A percentile compares a stretch with the other conserved stretches of the same genome.
Evolutionary conservation across 495 filamentous ascomycete genomes (phyloP).

Genomic region (Penicilliopsis zonata): DNA sequence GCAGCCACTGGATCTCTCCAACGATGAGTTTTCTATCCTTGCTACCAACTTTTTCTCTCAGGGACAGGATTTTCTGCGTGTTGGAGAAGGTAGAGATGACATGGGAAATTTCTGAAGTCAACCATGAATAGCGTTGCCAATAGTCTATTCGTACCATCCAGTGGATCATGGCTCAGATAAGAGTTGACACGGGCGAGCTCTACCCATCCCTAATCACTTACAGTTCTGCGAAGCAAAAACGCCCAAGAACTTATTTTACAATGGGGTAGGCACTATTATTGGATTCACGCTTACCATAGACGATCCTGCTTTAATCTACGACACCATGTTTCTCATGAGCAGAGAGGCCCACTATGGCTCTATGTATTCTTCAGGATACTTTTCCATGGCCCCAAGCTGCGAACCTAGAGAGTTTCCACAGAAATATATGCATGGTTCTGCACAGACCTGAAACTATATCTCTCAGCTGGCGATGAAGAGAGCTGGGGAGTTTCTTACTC

Average conservation of each 20-base stretch:
- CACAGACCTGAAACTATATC: conserved; percentile 19
- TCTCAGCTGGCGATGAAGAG: conserved; percentile 5
- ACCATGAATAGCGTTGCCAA: no score
- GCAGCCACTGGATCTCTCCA: conserved; percentile 18
- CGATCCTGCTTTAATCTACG: conserved; percentile 45
- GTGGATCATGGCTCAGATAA: no score
- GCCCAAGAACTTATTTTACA: conserved; percentile 80
- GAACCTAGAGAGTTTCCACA: conserved; percentile 91
- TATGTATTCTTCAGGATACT: conserved; percentile 93
- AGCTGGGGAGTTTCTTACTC: conserved; percentile 1
- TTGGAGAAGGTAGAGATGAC: conserved; percentile 24
- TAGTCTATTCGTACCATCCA: no score
- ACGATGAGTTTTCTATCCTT: conserved; percentile 36
- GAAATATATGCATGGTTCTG: conserved; percentile 59
- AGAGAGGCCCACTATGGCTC: conserved; percentile 75
- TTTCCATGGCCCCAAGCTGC: conserved; percentile 95
- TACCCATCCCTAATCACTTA: no score
- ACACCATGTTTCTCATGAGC: conserved; percentile 64
- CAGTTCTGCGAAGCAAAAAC: no score
- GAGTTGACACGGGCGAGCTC: no score
- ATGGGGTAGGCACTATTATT: conserved; percentile 81
- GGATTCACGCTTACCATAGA: conserved; percentile 86
- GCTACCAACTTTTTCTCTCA: conserved; percentile 38
- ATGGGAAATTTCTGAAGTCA: conserved; percentile 28
- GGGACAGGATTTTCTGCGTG: conserved; percentile 30